Evolutionary conservation across 768 basidiomycete species (phyloP).

Genomic region (Tephrocybe sp.): DNA sequence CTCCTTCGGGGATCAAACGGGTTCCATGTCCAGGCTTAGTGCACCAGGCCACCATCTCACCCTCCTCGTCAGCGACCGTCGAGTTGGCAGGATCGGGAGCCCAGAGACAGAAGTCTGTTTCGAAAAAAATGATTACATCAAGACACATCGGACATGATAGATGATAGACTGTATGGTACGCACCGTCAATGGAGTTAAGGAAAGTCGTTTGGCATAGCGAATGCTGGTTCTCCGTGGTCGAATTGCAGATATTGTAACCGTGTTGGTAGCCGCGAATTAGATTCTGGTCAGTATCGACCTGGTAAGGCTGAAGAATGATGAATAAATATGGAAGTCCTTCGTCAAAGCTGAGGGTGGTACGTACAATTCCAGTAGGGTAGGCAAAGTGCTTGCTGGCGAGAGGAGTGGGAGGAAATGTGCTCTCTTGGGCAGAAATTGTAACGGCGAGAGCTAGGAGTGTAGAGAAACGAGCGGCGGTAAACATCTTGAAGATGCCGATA

Average conservation of each 20-base stretch:
- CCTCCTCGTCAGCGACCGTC: slow-evolving; percentile 58
- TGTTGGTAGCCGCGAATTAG: slow-evolving; percentile 42
- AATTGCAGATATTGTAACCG: slow-evolving; percentile 71
- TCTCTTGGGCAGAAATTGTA: slow-evolving; percentile 27
- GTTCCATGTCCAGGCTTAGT: slow-evolving; percentile 62
- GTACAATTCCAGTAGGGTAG: slow-evolving; percentile 44
- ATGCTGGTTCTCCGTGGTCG: slow-evolving; percentile 57
- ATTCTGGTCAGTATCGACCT: slow-evolving; percentile 35
- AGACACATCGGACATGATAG: not conserved
- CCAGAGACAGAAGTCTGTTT: slow-evolving; percentile 60
- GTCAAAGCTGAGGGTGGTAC: slow-evolving; percentile 12
- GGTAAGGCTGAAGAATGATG: slow-evolving; percentile 32
- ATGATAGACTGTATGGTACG: slow-evolving; percentile 6
- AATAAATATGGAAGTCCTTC: too few species aligned
- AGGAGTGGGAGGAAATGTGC: slow-evolving; percentile 44
- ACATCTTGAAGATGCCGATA: slow-evolving; percentile 31
- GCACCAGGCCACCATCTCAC: slow-evolving; percentile 68
- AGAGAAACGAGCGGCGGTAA: slow-evolving; percentile 41
- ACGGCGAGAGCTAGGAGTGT: slow-evolving; percentile 28
- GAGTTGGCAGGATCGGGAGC: slow-evolving; percentile 46
- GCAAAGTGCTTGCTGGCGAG: slow-evolving; percentile 45
- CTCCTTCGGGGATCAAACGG: slow-evolving; percentile 59
- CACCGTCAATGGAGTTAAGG: slow-evolving; percentile 57
- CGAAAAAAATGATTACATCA: not conserved
- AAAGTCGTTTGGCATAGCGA: slow-evolving; percentile 65